phyloP scores from a whole-genome alignment of 176 grass and related monocot genomes.

The Urochloa ruziziensis region DNA sequence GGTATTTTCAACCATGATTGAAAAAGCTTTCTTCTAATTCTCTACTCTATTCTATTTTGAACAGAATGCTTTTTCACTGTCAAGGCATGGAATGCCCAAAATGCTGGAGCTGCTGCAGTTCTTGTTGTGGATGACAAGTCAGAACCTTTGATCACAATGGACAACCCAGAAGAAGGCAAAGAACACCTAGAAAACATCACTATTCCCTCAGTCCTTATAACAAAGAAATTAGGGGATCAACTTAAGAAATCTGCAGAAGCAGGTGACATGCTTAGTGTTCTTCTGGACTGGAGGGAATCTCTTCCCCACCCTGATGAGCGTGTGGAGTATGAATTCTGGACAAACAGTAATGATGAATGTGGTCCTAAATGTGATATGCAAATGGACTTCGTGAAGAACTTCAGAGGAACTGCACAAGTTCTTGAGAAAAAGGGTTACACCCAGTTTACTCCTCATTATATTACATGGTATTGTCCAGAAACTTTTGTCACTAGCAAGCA shows the following conservation, averaged over 20 bases:
- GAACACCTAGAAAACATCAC: constrained; percentile 71
- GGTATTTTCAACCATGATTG: not conserved
- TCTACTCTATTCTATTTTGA: constrained; percentile 16
- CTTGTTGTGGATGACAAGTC: constrained; percentile 70
- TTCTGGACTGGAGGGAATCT: constrained; percentile 89
- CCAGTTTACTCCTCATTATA: constrained; percentile 90
- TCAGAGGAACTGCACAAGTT: constrained; percentile 79
- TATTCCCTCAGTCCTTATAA: constrained; percentile 81
- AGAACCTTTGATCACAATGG: constrained; percentile 85
- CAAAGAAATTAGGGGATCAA: constrained; percentile 59
- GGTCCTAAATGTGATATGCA: constrained; percentile 90
- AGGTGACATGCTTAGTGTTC: constrained; percentile 73
- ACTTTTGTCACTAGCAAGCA: constrained; percentile 75
- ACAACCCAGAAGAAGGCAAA: constrained; percentile 73
- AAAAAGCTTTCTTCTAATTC: not conserved
- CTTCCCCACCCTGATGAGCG: constrained; percentile 86
- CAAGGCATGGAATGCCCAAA: constrained; percentile 89
- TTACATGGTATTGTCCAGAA: constrained; percentile 92
- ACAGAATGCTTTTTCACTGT: constrained; percentile 87
- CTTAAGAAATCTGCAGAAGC: constrained; percentile 66
- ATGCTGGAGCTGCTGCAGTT: constrained; percentile 74
- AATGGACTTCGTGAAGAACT: constrained; percentile 79
- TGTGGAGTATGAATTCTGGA: constrained; percentile 93
- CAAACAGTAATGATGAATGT: constrained; percentile 94
- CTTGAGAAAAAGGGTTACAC: constrained; percentile 85